Conservation (phyloP, 257 asterid genomes). For the Nemophila menziesii region DNA sequence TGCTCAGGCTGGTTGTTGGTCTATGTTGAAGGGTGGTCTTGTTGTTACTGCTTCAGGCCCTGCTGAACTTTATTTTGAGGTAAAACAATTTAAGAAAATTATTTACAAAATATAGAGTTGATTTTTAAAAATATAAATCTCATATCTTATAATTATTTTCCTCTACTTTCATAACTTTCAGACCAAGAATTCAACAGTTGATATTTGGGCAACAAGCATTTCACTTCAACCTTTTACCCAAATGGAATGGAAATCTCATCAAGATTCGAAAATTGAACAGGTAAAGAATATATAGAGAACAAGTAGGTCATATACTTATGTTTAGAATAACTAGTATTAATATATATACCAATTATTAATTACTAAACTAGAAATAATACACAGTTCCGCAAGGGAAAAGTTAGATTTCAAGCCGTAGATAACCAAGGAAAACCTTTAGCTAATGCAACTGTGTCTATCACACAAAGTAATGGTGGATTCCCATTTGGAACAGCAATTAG, state of each 20-base stretch:
- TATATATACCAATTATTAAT: background rate
- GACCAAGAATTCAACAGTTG: conserved; percentile 31
- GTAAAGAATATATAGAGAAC: conserved; percentile 22
- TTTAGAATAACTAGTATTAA: background rate
- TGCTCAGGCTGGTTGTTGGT: conserved; percentile 23
- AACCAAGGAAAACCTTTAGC: conserved; percentile 30
- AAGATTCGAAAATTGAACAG: conserved; percentile 27
- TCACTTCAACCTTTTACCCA: conserved; percentile 51
- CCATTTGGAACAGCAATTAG: conserved; percentile 44
- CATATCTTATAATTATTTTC: background rate
- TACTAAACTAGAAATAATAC: background rate
- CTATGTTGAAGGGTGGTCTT: conserved; percentile 32
- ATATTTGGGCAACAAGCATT: conserved; percentile 45
- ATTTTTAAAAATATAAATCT: too few relatives aligned
- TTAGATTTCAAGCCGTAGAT: conserved; percentile 43
- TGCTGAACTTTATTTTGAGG: conserved; percentile 34
- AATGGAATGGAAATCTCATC: conserved; percentile 52
- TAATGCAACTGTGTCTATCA: conserved; percentile 37
- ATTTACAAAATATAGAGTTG: background rate
- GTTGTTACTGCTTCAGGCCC: conserved; percentile 28
- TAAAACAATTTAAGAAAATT: background rate
- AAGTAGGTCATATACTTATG: too few relatives aligned
- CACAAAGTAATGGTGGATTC: conserved; percentile 10
- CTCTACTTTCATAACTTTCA: conserved; percentile 1
- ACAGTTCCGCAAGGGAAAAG: conserved; percentile 51